Percentiles rank a stretch among this genome's conserved stretches.
Evolutionary conservation across 2,329 filamentous ascomycete genomes (phyloP).

Genomic region (Fusarium mexicanum): DNA sequence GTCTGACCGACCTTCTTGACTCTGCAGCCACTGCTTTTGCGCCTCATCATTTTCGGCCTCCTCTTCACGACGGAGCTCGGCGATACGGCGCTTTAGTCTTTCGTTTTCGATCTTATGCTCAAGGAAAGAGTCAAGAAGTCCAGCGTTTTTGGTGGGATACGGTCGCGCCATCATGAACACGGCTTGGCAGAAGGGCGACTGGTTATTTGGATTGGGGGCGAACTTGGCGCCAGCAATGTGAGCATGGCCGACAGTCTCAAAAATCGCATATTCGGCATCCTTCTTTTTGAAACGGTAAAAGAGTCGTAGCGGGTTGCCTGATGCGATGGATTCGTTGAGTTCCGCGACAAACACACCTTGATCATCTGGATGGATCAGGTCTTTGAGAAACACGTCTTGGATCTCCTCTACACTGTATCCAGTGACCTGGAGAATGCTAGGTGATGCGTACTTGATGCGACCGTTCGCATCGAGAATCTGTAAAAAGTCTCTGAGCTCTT

Average conservation of each 20-base stretch:
- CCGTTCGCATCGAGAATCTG: slow-evolving; percentile 88
- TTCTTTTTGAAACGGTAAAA: slow-evolving; percentile 85
- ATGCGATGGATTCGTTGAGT: slow-evolving; percentile 88
- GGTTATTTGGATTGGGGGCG: slow-evolving; percentile 69
- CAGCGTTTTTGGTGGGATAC: slow-evolving; percentile 88
- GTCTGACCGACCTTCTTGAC: slow-evolving; percentile 65
- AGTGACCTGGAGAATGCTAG: slow-evolving; percentile 77
- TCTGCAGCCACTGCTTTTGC: slow-evolving; percentile 68
- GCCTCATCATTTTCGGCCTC: slow-evolving; percentile 78
- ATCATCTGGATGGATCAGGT: slow-evolving; percentile 89
- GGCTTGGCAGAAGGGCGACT: slow-evolving; percentile 80
- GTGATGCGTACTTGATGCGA: slow-evolving; percentile 85
- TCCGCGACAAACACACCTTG: slow-evolving; percentile 84
- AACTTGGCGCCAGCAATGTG: slow-evolving; percentile 80
- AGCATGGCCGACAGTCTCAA: slow-evolving; percentile 92
- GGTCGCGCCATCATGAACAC: slow-evolving; percentile 94
- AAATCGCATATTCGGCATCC: slow-evolving; percentile 79
- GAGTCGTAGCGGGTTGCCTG: slow-evolving; percentile 80
- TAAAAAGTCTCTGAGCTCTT: slow-evolving; percentile 88
- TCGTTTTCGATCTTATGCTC: slow-evolving; percentile 98
- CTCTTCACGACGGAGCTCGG: slow-evolving; percentile 86
- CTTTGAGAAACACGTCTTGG: slow-evolving; percentile 77
- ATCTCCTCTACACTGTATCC: slow-evolving; percentile 79
- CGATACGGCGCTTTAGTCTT: slow-evolving; percentile 82
- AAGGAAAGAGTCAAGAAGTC: slow-evolving; percentile 88